These are phyloP conservation scores for Sideroxylon spinosum DNA, from an alignment of 179 eudicot genomes.

Conservation along the genomic window DNA sequence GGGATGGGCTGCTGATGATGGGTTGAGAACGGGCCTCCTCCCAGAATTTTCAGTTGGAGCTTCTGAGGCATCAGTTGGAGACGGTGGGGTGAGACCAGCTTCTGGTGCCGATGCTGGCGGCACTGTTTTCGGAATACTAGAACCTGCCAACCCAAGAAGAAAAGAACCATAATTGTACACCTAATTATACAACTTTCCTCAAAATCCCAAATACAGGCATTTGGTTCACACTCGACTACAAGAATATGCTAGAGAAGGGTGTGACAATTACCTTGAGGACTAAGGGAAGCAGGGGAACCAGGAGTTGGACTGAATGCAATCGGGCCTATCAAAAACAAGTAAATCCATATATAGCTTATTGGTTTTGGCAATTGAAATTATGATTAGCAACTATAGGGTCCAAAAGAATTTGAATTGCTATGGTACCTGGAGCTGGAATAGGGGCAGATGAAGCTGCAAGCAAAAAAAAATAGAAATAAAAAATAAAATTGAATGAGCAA, in stretches of 20 bases:
- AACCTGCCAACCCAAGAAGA: constrained; percentile 13
- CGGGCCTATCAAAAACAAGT: constrained; percentile 22
- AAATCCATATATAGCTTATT: background rate
- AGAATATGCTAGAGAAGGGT: background rate
- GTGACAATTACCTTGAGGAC: constrained; percentile 17
- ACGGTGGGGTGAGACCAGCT: constrained; percentile 22
- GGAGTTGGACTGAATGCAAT: constrained; percentile 24
- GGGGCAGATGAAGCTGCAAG: constrained; percentile 31
- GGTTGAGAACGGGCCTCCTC: constrained; percentile 33
- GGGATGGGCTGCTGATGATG: constrained; percentile 30
- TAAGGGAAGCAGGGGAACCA: constrained; percentile 24
- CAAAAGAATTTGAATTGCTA: background rate
- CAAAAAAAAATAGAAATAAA: background rate
- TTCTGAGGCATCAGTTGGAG: constrained; percentile 19
- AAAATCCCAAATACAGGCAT: too few species aligned
- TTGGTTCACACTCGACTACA: too few species aligned
- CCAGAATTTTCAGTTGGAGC: constrained; percentile 31
- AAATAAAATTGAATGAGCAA: background rate
- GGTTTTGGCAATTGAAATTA: too few species aligned
- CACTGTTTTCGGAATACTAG: constrained; percentile 20
- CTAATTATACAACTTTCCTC: too few species aligned
- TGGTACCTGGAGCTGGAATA: constrained; percentile 36
- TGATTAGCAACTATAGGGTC: background rate
- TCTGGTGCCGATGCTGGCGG: constrained; percentile 36
- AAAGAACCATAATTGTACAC: background rate